Percentiles rank a stretch among this genome's conserved stretches.
These are phyloP conservation scores for Hanseniaspora valbyensis DNA, from an alignment of 805 yeast genomes.

Conservation along the genomic window DNA sequence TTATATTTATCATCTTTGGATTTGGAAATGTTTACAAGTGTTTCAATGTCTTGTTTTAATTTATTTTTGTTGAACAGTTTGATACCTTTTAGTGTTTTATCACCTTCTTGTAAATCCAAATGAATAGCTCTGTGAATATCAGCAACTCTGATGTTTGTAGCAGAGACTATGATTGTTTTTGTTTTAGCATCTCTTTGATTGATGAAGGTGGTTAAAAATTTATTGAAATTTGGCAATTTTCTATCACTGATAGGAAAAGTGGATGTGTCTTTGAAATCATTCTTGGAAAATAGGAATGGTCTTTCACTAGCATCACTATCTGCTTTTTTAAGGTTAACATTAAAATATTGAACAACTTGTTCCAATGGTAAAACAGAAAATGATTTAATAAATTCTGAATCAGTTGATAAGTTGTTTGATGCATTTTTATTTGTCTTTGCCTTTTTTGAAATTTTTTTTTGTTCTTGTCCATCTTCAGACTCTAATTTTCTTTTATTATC, in stretches of 20 bases:
- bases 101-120: neutral
- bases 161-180: constrained; percentile 41
- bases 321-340: constrained; percentile 23
- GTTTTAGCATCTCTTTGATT: constrained; percentile 36
- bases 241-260: constrained; percentile 42
- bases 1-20: constrained; percentile 18
- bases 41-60: constrained; percentile 45
- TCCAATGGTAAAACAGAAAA: constrained; percentile 10
- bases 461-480: constrained; percentile 15
- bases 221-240: constrained; percentile 42
- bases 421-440: constrained; percentile 18
- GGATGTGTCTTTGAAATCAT: constrained; percentile 50
- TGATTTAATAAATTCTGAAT: constrained; percentile 5
- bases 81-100: constrained; percentile 45
- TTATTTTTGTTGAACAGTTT: constrained; percentile 70
- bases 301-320: constrained; percentile 13
- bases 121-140: constrained; percentile 37
- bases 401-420: constrained; percentile 16
- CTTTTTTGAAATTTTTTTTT: constrained; percentile 14
- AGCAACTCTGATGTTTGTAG: constrained; percentile 80
- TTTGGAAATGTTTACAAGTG: constrained; percentile 16
- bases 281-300: constrained; percentile 17
- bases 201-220: constrained; percentile 35
- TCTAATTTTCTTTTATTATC: constrained; percentile 25
- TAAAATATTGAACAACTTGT: constrained; percentile 14